Percentiles rank a stretch among this genome's conserved stretches.
Conservation (phyloP, 306 rosid species). For the Vachellia pachyceras region DNA sequence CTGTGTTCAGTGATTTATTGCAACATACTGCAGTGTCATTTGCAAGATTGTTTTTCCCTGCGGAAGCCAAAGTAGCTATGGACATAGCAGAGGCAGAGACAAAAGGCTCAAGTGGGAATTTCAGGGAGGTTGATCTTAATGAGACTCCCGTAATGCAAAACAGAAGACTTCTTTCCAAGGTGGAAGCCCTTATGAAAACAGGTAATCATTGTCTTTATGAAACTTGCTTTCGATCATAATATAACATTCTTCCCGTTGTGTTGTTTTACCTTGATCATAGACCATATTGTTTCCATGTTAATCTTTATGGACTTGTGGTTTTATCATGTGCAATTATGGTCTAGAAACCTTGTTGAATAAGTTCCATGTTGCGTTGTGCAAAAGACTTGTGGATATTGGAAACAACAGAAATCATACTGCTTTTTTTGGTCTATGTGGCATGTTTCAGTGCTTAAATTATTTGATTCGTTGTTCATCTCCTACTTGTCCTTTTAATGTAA, state of each 20-base stretch:
- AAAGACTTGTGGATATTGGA: background rate
- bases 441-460: background rate
- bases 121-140: constrained; percentile 81
- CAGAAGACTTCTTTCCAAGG: constrained; percentile 68
- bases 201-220: constrained; percentile 50
- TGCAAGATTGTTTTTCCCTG: constrained; percentile 78
- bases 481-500: background rate
- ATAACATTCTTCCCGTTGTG: background rate
- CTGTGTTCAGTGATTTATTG: constrained; percentile 19
- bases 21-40: constrained; percentile 70
- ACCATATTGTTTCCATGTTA: background rate
- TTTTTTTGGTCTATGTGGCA: background rate
- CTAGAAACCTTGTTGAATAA: background rate
- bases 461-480: background rate
- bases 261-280: background rate
- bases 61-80: constrained; percentile 88
- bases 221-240: background rate
- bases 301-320: background rate
- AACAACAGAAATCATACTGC: background rate
- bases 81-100: constrained; percentile 75
- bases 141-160: constrained; percentile 72
- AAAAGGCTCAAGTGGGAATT: constrained; percentile 68
- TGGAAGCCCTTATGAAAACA: constrained; percentile 78
- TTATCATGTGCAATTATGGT: background rate
- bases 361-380: background rate